Evolutionary conservation across 2,329 filamentous ascomycete species (phyloP), one percentile per base, ranked within the genome.

Genomic region (Penicillium sclerotigenum): DNA sequence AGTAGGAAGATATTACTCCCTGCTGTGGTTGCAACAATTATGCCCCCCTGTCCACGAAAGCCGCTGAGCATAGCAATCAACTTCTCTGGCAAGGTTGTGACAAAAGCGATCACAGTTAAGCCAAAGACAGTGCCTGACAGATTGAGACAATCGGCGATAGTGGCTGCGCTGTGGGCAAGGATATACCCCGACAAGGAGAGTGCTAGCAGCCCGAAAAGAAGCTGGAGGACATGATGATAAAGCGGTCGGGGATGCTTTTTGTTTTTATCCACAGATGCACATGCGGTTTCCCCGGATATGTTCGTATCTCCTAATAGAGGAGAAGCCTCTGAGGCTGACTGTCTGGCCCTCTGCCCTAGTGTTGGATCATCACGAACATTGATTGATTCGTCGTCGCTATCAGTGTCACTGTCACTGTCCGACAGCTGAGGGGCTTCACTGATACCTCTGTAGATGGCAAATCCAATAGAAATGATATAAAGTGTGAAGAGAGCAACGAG

Each of bases 1-100:
- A 83, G 68, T 31, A 83, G 68, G 62, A 83, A 84, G 33, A 83
- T 80, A 56, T 83, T 83, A 59, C 80, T 82, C 5, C 80, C 81
- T 0, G 76, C 80, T 4, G 79, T 81, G 42, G 79, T 82, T 0
- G 80, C 81, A 6, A 80, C 77, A 9, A 83, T 64, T 45, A 83
- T 80, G 1, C 79, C 79, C 2, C 68, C 64, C 18, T 82, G 76
- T 5, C 78, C 79, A 14, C 77, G 73, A 11, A 63, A 69, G 16
- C 79, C 77, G 56, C 79, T 80, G 24, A 82, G 58, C 4, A 82
- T 70, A 1, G 81, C 77, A 45, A 83, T 62, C 37, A 82, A 73
- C 61, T 83, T 83, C 60, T 83, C 80, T 0, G 81, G 81, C 1
- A 83, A 67, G 0, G 80, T 83, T 0, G 80, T 83, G 5, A 79